These are phyloP conservation scores for Trichosanthes cucumerina DNA, from an alignment of 306 rosid genomes.

Conservation along the genomic window DNA sequence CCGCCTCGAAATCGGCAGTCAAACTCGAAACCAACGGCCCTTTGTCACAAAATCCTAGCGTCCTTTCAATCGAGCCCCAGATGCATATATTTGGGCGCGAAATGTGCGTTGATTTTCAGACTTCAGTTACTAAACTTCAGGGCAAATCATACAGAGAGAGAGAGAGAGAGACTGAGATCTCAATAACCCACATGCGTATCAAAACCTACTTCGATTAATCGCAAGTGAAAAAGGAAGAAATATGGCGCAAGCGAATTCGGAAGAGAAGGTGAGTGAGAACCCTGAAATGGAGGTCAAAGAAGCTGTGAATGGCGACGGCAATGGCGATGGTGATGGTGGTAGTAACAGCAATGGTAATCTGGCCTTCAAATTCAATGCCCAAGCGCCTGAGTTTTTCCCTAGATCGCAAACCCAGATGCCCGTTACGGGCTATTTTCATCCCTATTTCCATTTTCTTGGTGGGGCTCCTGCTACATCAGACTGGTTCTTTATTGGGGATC, in stretches of 20 bases:
- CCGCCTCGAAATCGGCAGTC: not conserved
- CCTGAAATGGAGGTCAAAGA: not conserved
- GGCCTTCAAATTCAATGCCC: conserved; percentile 74
- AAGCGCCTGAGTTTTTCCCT: conserved; percentile 95
- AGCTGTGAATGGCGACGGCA: not conserved
- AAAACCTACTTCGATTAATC: not conserved
- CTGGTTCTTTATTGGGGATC: conserved; percentile 71
- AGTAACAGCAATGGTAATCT: not conserved
- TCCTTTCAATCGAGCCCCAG: not conserved
- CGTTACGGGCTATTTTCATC: conserved; percentile 60
- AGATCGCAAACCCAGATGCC: conserved; percentile 63
- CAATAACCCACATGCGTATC: conserved; percentile 22
- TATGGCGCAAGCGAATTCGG: conserved; percentile 18
- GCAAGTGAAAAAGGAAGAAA: not conserved
- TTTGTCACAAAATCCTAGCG: not conserved
- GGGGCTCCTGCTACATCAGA: conserved; percentile 48
- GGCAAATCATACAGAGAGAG: not conserved
- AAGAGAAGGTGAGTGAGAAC: not conserved
- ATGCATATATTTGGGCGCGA: conserved; percentile 1
- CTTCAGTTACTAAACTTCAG: conserved; percentile 6
- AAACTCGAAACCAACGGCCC: conserved; percentile 1
- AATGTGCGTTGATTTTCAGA: not conserved
- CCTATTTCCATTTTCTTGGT: conserved; percentile 64
- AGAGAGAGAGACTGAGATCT: not conserved
- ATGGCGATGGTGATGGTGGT: not conserved